phyloP scores from a whole-genome alignment of 163 green algal species.

The Prototheca stagnorum region DNA sequence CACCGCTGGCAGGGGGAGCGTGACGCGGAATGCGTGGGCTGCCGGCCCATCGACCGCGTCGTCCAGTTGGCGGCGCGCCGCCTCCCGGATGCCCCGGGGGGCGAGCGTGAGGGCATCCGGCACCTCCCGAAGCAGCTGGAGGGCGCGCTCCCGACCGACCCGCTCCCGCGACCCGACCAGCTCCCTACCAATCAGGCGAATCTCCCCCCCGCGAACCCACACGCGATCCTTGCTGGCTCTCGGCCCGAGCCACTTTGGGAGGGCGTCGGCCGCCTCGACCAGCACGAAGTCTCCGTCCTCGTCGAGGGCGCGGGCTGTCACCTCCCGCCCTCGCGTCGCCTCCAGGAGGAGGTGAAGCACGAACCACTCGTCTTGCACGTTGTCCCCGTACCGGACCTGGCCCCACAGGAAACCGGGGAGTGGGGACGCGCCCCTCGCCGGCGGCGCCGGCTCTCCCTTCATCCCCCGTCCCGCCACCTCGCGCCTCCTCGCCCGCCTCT shows the following conservation, averaged over 20 bases:
- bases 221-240: background rate
- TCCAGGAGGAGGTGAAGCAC: constrained; percentile 53
- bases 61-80: background rate
- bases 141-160: too few species aligned
- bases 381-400: constrained; percentile 49
- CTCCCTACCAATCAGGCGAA: background rate
- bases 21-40: background rate
- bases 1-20: too few species aligned
- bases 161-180: too few species aligned
- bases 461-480: too few species aligned
- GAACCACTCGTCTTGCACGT: constrained; percentile 83
- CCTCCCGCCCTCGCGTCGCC: too few species aligned
- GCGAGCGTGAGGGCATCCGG: too few species aligned
- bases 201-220: background rate
- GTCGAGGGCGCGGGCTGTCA: constrained; percentile 72
- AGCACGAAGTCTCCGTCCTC: constrained; percentile 83
- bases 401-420: constrained; percentile 70
- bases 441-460: too few species aligned
- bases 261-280: constrained; percentile 70
- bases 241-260: constrained; percentile 80
- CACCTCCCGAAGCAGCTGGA: background rate
- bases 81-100: too few species aligned
- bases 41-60: background rate
- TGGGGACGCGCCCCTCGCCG: too few species aligned
- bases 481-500: too few species aligned